A percentile compares a stretch with the other conserved stretches of the same genome.
These are phyloP conservation scores for Brassica hybrid DNA, from an alignment of 441 rosid species.

Conservation along the genomic window DNA sequence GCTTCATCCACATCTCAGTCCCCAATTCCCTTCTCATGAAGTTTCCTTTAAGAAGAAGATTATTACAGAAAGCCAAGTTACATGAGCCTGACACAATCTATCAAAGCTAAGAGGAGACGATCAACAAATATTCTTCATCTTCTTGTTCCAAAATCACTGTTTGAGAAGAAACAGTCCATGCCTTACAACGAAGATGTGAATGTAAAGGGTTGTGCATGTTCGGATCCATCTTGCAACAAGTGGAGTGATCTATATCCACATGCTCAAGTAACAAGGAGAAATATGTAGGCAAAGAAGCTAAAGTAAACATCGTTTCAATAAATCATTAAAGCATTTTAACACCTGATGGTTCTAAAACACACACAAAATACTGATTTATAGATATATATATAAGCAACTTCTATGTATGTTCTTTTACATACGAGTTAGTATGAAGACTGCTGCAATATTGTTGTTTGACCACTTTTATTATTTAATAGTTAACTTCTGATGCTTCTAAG, in stretches of 20 bases:
- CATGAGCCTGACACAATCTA: constrained; percentile 82
- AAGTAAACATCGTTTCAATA: constrained; percentile 37
- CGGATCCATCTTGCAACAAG: background rate
- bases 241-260: constrained; percentile 29
- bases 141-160: constrained; percentile 38
- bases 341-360: constrained; percentile 53
- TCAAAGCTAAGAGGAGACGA: constrained; percentile 68
- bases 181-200: constrained; percentile 33
- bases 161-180: constrained; percentile 38
- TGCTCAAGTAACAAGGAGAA: constrained; percentile 26
- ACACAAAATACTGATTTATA: constrained; percentile 3
- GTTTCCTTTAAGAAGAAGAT: constrained; percentile 53
- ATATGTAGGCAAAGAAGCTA: constrained; percentile 41
- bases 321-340: constrained; percentile 43
- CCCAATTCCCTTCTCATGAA: constrained; percentile 54
- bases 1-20: constrained; percentile 62
- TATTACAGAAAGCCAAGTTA: too few relatives aligned
- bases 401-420: background rate
- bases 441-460: too few relatives aligned
- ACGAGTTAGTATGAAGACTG: constrained; percentile 17
- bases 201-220: constrained; percentile 17
- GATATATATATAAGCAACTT: background rate
- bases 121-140: background rate
- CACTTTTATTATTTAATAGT: too few relatives aligned
- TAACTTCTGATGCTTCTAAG: too few relatives aligned